Evolutionary conservation across 2,329 filamentous ascomycete species (phyloP), one percentile per base, ranked within the genome.

Genomic region (Aspergillus sp.): DNA sequence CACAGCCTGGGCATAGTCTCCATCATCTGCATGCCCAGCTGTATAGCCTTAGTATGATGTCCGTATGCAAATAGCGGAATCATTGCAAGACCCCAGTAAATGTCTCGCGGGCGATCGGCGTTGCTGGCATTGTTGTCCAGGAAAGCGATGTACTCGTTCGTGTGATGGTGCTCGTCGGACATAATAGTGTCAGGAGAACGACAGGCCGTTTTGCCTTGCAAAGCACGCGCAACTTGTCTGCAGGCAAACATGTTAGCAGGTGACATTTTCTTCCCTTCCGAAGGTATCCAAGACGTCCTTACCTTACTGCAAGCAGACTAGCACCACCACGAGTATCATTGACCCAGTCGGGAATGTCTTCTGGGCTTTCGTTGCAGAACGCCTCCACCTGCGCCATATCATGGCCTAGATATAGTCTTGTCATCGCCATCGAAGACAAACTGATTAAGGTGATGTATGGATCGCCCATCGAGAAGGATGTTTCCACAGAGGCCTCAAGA

Each of bases 191-290:
- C 74, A 5, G 83, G 72, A 41, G 75, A 72, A n/a, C 76, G 73
- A 47, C 74, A 77, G 3, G 77, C 74, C 0, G 87, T 89, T 67
- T 87, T 89, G 25, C 87, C 87, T 70, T 87, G 85, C 15, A 89
- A 70, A 12, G 86, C 85, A 58, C 85, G 79, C 10, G 79, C 75
- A 56, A 83, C 83, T 74, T 89, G 86, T 62, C 77, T 74, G 55
- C 58, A 58, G 25, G 7, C 9, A 50, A 28, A 39, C 48, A 10
- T 10, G 60, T 65, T 53, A 67, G 51, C 32, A 55, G 30, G 1
- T 3, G 10, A 30, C n/a, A 5, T 19, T 12, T 36, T 15, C 6
- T 28, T 43, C 7, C 10, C 2, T 19, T 10, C 9, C n/a, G 10
- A 5, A 17, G 6, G 2, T 43, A 15, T 38, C 45, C 8, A 21